Evolutionary conservation across 768 basidiomycete species (phyloP), one percentile per base, ranked within the genome.

Genomic region (Tulasnella sp.): DNA sequence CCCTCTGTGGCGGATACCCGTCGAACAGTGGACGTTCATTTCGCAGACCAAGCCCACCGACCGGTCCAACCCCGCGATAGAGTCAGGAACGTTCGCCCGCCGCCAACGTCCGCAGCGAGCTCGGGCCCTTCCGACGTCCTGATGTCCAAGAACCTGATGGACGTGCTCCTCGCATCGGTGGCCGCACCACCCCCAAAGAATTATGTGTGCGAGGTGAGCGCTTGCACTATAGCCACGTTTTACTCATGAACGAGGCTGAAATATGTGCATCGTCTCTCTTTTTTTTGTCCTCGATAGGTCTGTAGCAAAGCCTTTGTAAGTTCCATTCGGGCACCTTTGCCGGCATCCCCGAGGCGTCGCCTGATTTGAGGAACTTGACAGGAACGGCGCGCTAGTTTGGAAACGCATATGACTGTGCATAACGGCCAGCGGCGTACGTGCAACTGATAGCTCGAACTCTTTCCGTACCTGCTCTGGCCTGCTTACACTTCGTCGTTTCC

Each of bases 331-430:
- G 34, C 6, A 46, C 48, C 22, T 24, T 16, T 50, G 18, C 3
- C 2, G 20, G 37, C 6, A 18, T 28, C 9, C 20, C 24, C 3
- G 75, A 41, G 44, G 31, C 40, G 76, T 75, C 9, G 7, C 22
- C 74, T 48, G 74, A 42, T 42, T 24, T 7, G 31, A 8, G 48
- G 3, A 41, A 41, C 44, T 75, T 46, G 0, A n/a, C 28, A 78
- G 77, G 77, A 78, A 41, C 87, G 90, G 87, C 91, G 90, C 2
- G 91, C 90, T 82, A 90, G 89, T 31, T 85, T 91, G 34, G 85
- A 85, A 73, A 91, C 90, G 8, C 91, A 91, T 83, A 90, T 91
- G 90, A 90, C 90, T 82, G 88, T 88, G 0, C 91, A 91, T 83
- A 89, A 86, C 81, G 88, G 90, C 50, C 85, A 86, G 54, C 88